phyloP scores from a whole-genome alignment of 257 asterid genomes.

The Ophiorrhiza pumila region DNA sequence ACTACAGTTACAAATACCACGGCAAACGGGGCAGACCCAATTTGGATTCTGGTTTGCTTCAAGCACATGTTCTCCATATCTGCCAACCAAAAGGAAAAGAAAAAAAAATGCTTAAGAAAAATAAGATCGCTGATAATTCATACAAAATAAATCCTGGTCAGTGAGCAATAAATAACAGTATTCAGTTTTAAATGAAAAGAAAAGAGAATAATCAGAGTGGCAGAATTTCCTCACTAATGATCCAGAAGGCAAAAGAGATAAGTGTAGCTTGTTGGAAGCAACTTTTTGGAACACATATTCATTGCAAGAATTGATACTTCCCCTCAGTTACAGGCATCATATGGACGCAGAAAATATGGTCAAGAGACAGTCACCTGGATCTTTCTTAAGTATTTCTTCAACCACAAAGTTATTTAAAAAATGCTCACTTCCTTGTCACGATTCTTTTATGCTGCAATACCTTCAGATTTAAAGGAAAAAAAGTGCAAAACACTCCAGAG shows the following conservation, averaged over 20 bases:
- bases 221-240: neutral
- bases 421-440: neutral
- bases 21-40: slow-evolving; percentile 93
- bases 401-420: neutral
- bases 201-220: neutral
- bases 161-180: neutral
- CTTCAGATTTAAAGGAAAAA: neutral
- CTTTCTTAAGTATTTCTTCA: neutral
- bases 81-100: slow-evolving; percentile 15
- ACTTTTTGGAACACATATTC: neutral
- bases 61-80: slow-evolving; percentile 92
- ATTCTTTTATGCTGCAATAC: neutral
- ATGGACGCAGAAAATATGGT: no score
- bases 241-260: neutral
- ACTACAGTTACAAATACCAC: slow-evolving; percentile 98
- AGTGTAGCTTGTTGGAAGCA: neutral
- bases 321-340: no score
- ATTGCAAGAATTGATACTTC: neutral
- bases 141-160: neutral
- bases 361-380: no score
- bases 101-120: neutral
- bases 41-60: slow-evolving; percentile 77
- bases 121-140: neutral
- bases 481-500: neutral
- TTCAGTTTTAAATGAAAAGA: neutral